Percentiles rank a stretch among this genome's conserved stretches.
phyloP scores from a whole-genome alignment of 2,329 filamentous ascomycete genomes.

The Anthostomella pinea region DNA sequence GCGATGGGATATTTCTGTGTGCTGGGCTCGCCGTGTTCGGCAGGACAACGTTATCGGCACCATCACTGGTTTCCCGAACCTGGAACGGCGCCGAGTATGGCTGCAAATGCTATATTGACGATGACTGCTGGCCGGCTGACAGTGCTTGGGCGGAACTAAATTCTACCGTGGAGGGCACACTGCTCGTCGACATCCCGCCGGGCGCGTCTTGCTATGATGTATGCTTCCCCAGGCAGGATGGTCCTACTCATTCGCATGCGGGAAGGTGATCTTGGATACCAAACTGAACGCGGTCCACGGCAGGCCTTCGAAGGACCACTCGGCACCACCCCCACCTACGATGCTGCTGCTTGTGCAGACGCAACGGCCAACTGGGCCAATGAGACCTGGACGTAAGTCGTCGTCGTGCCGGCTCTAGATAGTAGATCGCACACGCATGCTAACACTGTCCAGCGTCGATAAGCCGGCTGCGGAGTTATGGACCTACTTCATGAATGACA shows the following conservation, averaged over 20 bases:
- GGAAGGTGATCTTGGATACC: background rate
- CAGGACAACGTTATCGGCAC: constrained; percentile 3
- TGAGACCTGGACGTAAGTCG: constrained; percentile 38
- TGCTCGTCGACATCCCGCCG: constrained; percentile 30
- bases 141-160: constrained; percentile 32
- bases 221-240: background rate
- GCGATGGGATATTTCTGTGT: constrained; percentile 8
- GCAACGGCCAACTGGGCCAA: constrained; percentile 30
- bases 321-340: constrained; percentile 35
- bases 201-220: constrained; percentile 35
- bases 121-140: constrained; percentile 31
- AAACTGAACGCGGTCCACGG: background rate
- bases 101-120: constrained; percentile 33
- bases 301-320: constrained; percentile 36
- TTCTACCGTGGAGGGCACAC: constrained; percentile 34
- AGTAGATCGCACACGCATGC: constrained; percentile 2
- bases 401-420: constrained; percentile 3
- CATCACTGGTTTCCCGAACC: constrained; percentile 16
- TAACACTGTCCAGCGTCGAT: constrained; percentile 19
- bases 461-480: constrained; percentile 34
- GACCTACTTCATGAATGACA: constrained; percentile 44
- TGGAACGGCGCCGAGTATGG: constrained; percentile 30
- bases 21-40: constrained; percentile 9
- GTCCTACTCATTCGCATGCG: background rate
- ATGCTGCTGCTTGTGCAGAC: constrained; percentile 34